Percentiles rank a stretch among this genome's conserved stretches.
These are phyloP conservation scores for Clavulina sp. DNA, from an alignment of 768 basidiomycete species.

Conservation along the genomic window DNA sequence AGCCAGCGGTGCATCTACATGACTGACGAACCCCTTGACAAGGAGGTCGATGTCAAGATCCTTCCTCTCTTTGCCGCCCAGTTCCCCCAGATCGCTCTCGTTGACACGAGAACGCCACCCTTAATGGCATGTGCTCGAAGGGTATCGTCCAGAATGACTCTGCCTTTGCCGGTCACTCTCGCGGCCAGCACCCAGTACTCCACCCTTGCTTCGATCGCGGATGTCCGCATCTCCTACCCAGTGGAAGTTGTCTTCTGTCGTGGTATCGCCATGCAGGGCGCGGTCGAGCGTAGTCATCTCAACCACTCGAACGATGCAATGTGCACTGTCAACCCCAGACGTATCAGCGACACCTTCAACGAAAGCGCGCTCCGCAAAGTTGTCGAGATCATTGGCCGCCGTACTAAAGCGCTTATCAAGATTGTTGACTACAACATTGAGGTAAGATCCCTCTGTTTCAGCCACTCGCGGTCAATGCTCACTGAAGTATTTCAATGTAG, in stretches of 20 bases:
- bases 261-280: slow-evolving; percentile 99
- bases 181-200: slow-evolving; percentile 99
- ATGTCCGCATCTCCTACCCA: slow-evolving; percentile 83
- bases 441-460: slow-evolving; percentile 25
- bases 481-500: slow-evolving; percentile 25
- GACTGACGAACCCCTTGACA: slow-evolving; percentile 94
- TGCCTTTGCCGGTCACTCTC: slow-evolving; percentile 92
- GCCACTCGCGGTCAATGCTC: background rate
- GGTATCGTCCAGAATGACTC: slow-evolving; percentile 86
- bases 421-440: slow-evolving; percentile 95
- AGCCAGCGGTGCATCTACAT: slow-evolving; percentile 99
- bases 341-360: slow-evolving; percentile 84
- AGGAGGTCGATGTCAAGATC: slow-evolving; percentile 88
- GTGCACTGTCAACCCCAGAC: slow-evolving; percentile 97
- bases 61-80: slow-evolving; percentile 96
- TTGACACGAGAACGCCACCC: slow-evolving; percentile 97
- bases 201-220: slow-evolving; percentile 91
- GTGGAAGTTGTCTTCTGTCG: slow-evolving; percentile 99
- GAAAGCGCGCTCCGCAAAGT: slow-evolving; percentile 94
- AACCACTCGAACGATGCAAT: slow-evolving; percentile 95
- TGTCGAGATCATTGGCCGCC: slow-evolving; percentile 70
- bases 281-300: slow-evolving; percentile 84
- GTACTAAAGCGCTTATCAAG: slow-evolving; percentile 71
- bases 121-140: slow-evolving; percentile 94
- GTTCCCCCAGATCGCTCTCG: slow-evolving; percentile 95